Conservation (phyloP, 2,329 filamentous ascomycete genomes). For the Massarina eburnea region DNA sequence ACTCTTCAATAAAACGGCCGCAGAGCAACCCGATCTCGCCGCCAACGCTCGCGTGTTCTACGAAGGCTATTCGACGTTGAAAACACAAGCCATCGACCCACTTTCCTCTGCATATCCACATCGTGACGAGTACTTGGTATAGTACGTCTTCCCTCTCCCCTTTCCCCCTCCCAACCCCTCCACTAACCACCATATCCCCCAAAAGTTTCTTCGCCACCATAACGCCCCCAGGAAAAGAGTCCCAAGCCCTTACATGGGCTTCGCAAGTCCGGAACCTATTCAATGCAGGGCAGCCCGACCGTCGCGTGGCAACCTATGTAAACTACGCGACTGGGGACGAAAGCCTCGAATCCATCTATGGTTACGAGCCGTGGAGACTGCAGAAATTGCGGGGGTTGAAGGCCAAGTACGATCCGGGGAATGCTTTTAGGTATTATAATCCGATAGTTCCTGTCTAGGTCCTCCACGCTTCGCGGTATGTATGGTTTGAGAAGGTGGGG, state of each 20-base stretch:
- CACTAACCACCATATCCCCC: background rate
- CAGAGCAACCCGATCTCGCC: background rate
- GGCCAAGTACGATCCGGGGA: conserved; percentile 35
- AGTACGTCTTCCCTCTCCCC: too few relatives aligned
- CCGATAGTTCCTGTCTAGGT: conserved; percentile 13
- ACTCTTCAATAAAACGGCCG: background rate
- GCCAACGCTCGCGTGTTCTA: background rate
- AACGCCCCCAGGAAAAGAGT: background rate
- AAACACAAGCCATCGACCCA: background rate
- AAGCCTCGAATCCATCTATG: conserved; percentile 30
- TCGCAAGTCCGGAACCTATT: background rate
- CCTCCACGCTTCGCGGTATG: too few relatives aligned
- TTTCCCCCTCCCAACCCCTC: too few relatives aligned
- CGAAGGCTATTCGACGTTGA: background rate
- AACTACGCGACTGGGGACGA: conserved; percentile 40
- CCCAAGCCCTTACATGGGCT: background rate
- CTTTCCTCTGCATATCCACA: background rate
- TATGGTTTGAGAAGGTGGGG: too few relatives aligned
- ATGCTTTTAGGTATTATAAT: conserved; percentile 33
- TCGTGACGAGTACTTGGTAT: background rate
- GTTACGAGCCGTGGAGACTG: conserved; percentile 35
- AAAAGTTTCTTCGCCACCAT: background rate
- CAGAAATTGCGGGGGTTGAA: conserved; percentile 35
- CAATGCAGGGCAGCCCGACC: background rate
- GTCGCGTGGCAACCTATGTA: conserved; percentile 24